Evolutionary conservation across 1,284 basidiomycete species (phyloP).

Genomic region (Cutaneotrichosporon cyanovorans): DNA sequence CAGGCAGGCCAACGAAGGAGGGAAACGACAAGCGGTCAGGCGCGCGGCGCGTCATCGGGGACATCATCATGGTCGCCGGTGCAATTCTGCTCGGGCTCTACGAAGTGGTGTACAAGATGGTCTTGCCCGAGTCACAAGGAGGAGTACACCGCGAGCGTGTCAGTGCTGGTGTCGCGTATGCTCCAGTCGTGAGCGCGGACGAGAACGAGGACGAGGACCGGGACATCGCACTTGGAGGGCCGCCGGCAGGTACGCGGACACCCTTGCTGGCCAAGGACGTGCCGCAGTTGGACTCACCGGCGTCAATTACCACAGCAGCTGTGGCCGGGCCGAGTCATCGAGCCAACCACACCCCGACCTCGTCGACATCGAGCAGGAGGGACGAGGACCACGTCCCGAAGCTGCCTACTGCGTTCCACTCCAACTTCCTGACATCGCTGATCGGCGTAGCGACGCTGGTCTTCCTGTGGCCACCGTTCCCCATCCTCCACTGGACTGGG

Average conservation of each 20-base stretch:
- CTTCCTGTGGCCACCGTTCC: conserved; percentile 41
- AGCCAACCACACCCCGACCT: neutral
- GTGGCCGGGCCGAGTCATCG: neutral
- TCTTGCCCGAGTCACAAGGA: conserved; percentile 40
- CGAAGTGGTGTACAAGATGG: conserved; percentile 46
- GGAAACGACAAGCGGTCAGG: conserved; percentile 1
- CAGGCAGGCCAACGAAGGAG: conserved; percentile 1
- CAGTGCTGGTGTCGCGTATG: neutral
- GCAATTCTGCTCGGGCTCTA: conserved; percentile 43
- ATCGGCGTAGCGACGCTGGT: conserved; percentile 40
- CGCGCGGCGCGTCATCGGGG: conserved; percentile 32
- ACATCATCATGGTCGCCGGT: conserved; percentile 43
- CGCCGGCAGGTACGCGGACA: conserved; percentile 1
- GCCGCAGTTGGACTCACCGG: conserved; percentile 1
- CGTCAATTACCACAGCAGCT: neutral
- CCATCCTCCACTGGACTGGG: conserved; percentile 32
- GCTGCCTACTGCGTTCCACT: conserved; percentile 40
- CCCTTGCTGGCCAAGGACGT: conserved; percentile 6
- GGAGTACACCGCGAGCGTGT: conserved; percentile 11
- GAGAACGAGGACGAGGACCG: conserved; percentile 9
- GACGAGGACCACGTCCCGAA: conserved; percentile 7
- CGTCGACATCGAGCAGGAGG: neutral
- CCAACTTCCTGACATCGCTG: conserved; percentile 44
- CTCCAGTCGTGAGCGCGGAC: neutral
- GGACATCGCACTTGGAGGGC: conserved; percentile 6